Conservation (phyloP, 2,329 filamentous ascomycete genomes). For the Exophiala alcalophila region DNA sequence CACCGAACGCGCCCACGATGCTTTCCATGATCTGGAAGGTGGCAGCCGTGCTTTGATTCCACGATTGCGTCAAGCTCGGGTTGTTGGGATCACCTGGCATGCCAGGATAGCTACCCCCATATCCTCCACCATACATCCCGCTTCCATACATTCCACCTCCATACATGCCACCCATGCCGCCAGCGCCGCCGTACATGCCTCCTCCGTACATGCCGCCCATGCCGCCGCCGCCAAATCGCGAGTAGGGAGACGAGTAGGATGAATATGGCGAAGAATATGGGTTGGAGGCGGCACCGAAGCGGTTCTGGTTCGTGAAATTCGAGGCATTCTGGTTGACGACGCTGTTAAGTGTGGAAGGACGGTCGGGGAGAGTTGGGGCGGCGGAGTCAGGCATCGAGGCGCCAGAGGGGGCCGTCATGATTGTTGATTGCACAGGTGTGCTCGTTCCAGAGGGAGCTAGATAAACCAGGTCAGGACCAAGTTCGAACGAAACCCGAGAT, state of each 20-base stretch:
- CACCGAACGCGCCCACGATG: constrained; percentile 92
- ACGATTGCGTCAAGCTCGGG: constrained; percentile 81
- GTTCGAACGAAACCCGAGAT: too few species aligned
- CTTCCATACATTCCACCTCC: constrained; percentile 47
- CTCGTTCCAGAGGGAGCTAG: constrained; percentile 23
- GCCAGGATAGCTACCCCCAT: constrained; percentile 43
- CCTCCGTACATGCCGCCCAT: constrained; percentile 34
- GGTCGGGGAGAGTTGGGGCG: constrained; percentile 71
- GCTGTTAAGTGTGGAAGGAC: constrained; percentile 72
- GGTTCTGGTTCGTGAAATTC: constrained; percentile 66
- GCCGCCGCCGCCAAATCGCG: constrained; percentile 47
- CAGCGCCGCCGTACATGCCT: constrained; percentile 48
- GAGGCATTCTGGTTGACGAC: constrained; percentile 86
- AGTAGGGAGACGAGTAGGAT: constrained; percentile 41
- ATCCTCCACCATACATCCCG: constrained; percentile 48
- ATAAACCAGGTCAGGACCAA: too few species aligned
- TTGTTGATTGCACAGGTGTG: constrained; percentile 34
- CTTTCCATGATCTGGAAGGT: constrained; percentile 99
- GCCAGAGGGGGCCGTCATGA: constrained; percentile 39
- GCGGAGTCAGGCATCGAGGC: constrained; percentile 43
- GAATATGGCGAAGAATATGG: constrained; percentile 41
- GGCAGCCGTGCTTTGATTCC: constrained; percentile 89
- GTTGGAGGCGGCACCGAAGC: constrained; percentile 51
- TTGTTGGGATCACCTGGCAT: constrained; percentile 60
- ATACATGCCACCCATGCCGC: constrained; percentile 36